Percentiles rank a stretch among this genome's conserved stretches.
Evolutionary conservation across 768 basidiomycete genomes (phyloP).

Genomic region (Paxillus involutus): DNA sequence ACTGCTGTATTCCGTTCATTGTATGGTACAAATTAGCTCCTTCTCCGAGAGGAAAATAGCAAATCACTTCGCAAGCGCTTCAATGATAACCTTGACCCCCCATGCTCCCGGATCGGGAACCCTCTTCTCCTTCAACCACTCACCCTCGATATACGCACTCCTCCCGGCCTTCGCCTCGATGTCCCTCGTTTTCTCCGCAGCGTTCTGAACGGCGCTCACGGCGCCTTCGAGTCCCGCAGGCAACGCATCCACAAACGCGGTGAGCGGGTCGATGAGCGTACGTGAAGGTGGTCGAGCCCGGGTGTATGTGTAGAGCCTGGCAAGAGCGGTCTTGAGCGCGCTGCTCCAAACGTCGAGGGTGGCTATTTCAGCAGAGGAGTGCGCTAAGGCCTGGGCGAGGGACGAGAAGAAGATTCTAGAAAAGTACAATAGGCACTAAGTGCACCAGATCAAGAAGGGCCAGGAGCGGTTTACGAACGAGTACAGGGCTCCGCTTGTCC

Average conservation of each 20-base stretch:
- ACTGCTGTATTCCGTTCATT: neutral
- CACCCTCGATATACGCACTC: slow-evolving; percentile 82
- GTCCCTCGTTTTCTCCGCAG: slow-evolving; percentile 73
- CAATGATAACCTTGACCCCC: slow-evolving; percentile 78
- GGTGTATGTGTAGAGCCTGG: slow-evolving; percentile 77
- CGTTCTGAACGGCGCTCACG: slow-evolving; percentile 57
- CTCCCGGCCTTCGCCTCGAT: slow-evolving; percentile 85
- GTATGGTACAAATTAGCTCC: neutral
- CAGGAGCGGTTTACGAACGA: slow-evolving; percentile 54
- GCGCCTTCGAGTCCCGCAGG: slow-evolving; percentile 46
- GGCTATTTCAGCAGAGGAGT: slow-evolving; percentile 24
- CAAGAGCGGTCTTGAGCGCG: slow-evolving; percentile 58
- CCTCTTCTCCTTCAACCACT: slow-evolving; percentile 56
- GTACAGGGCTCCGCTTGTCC: slow-evolving; percentile 88
- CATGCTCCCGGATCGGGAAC: slow-evolving; percentile 90
- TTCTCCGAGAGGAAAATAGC: neutral
- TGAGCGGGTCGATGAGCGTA: slow-evolving; percentile 90
- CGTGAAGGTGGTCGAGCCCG: slow-evolving; percentile 87
- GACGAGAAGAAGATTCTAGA: slow-evolving; percentile 90
- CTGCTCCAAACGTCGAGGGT: slow-evolving; percentile 57
- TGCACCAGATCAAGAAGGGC: neutral
- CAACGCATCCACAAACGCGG: slow-evolving; percentile 59
- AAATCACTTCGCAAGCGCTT: slow-evolving; percentile 40
- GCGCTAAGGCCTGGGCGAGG: slow-evolving; percentile 70
- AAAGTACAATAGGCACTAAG: neutral